These are phyloP conservation scores for Moniliophthora roreri DNA, from an alignment of 1,284 basidiomycete genomes.

Conservation along the genomic window DNA sequence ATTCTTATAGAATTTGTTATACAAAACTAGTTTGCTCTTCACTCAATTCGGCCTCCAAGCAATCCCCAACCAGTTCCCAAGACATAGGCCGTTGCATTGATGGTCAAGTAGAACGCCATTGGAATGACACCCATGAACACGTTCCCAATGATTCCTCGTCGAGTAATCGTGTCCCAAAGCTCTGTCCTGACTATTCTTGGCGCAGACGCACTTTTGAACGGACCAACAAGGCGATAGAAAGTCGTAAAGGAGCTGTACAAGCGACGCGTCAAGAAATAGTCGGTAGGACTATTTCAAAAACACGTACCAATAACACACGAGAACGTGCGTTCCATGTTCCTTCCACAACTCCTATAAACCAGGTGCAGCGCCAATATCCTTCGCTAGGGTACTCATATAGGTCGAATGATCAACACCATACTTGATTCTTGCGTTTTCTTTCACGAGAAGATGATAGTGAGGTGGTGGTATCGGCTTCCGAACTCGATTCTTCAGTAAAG, in stretches of 20 bases:
- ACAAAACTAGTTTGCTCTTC: background rate
- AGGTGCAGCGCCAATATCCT: slow-evolving; percentile 61
- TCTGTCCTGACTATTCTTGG: slow-evolving; percentile 53
- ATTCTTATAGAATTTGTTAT: too few relatives aligned
- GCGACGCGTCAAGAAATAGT: too few relatives aligned
- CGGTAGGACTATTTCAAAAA: too few relatives aligned
- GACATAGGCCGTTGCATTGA: slow-evolving; percentile 26
- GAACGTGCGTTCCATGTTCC: slow-evolving; percentile 52
- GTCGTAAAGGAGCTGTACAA: slow-evolving; percentile 52
- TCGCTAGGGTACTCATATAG: slow-evolving; percentile 61
- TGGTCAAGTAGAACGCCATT: slow-evolving; percentile 43
- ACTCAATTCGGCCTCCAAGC: slow-evolving; percentile 15
- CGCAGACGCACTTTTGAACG: slow-evolving; percentile 41
- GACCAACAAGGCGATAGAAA: slow-evolving; percentile 62
- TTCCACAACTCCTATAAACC: slow-evolving; percentile 46
- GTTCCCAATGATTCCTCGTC: slow-evolving; percentile 56
- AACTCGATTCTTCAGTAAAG: slow-evolving; percentile 45
- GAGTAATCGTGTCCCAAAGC: slow-evolving; percentile 62
- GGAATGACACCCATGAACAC: slow-evolving; percentile 62
- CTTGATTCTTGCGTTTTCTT: slow-evolving; percentile 54
- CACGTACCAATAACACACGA: slow-evolving; percentile 57
- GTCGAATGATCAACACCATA: slow-evolving; percentile 58
- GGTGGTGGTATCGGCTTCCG: slow-evolving; percentile 45
- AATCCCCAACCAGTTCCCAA: slow-evolving; percentile 16
- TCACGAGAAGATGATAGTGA: slow-evolving; percentile 59